Evolutionary conservation across 148 eudicot species (phyloP).

Genomic region (Vaccinium myrtillus): DNA sequence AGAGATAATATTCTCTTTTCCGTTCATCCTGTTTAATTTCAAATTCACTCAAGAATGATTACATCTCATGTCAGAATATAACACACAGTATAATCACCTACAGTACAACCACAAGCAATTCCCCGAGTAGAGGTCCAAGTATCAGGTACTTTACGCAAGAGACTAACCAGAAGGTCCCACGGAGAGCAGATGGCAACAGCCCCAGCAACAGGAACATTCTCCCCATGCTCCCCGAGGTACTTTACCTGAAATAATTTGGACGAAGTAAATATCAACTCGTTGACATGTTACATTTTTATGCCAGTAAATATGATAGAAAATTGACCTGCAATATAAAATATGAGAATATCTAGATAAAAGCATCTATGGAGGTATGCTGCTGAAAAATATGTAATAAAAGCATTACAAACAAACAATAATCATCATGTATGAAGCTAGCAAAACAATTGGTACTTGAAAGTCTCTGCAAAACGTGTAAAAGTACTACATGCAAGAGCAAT

Average conservation of each 20-base stretch:
- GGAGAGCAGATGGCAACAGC: slow-evolving; percentile 93
- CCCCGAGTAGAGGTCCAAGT: not conserved
- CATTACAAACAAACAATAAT: not conserved
- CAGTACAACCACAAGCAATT: not conserved
- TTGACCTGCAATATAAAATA: not conserved
- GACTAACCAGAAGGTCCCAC: slow-evolving; percentile 95
- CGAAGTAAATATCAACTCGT: not conserved
- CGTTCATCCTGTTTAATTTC: not conserved
- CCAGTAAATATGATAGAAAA: not conserved
- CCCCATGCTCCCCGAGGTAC: slow-evolving; percentile 94
- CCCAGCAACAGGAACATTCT: slow-evolving; percentile 75
- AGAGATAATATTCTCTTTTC: not conserved
- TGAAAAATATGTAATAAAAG: not conserved
- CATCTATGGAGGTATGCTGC: not conserved
- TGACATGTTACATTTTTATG: not conserved
- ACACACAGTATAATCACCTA: not conserved
- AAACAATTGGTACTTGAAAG: not conserved
- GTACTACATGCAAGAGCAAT: not conserved
- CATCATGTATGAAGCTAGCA: not conserved
- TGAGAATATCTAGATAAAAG: not conserved
- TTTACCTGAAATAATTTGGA: slow-evolving; percentile 56
- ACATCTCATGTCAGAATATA: not conserved
- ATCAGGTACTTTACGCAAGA: not conserved
- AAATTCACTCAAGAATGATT: not conserved
- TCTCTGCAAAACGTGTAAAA: not conserved